phyloP scores from a whole-genome alignment of 108 stramenopile species.

The Nannochloropsis gaditana region DNA sequence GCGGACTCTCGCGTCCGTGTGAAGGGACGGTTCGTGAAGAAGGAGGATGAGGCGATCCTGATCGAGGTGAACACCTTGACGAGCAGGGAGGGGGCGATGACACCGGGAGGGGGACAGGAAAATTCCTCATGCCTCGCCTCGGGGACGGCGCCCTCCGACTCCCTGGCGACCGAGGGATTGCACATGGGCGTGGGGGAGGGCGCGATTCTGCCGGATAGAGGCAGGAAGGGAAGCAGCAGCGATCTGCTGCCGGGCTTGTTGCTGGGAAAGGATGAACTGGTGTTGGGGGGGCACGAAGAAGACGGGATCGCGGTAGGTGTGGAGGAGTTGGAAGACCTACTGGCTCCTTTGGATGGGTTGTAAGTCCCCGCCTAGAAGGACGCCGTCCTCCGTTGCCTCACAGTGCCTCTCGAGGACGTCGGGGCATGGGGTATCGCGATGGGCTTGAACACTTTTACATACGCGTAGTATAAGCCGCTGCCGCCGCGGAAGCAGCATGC shows the following conservation, averaged over 20 bases:
- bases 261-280: neutral
- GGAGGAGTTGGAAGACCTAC: neutral
- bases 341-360: neutral
- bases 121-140: neutral
- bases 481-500: too few species aligned
- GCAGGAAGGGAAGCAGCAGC: neutral
- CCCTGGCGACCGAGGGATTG: neutral
- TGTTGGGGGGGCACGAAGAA: neutral
- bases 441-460: too few species aligned
- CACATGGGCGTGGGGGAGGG: neutral
- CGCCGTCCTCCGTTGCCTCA: too few species aligned
- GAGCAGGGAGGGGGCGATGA: neutral
- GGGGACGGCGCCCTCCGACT: neutral
- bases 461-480: too few species aligned
- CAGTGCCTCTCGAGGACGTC: too few species aligned
- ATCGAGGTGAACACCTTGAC: constrained; percentile 32
- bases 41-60: constrained; percentile 88
- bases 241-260: neutral
- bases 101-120: neutral
- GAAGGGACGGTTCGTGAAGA: constrained; percentile 96
- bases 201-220: neutral
- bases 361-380: neutral
- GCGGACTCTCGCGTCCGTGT: constrained; percentile 91
- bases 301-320: neutral
- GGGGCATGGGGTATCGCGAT: too few species aligned